A percentile compares a stretch with the other conserved stretches of the same genome.
Conservation (phyloP, 164 flowering plant genomes). For the Piper longum region DNA sequence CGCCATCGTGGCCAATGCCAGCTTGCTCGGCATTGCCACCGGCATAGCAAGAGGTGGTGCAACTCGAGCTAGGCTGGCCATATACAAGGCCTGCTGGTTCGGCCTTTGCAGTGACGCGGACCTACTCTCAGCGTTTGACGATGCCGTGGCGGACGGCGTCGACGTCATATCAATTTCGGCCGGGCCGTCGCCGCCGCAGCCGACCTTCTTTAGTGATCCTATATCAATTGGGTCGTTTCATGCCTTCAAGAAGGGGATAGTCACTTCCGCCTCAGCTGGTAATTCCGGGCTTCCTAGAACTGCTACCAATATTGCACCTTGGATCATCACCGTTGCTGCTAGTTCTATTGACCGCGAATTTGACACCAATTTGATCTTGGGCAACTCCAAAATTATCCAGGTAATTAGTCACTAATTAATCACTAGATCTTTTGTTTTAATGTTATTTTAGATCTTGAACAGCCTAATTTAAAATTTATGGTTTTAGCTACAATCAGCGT, state of each 20-base stretch:
- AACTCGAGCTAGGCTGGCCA: slow-evolving; percentile 51
- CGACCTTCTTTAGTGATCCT: slow-evolving; percentile 2
- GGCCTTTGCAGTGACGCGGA: slow-evolving; percentile 15
- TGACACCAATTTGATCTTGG: slow-evolving; percentile 8
- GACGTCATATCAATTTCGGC: slow-evolving; percentile 16
- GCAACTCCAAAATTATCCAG: slow-evolving; percentile 13
- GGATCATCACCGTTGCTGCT: slow-evolving; percentile 17
- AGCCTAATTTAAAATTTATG: background rate
- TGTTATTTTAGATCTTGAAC: background rate
- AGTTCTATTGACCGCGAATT: slow-evolving; percentile 10
- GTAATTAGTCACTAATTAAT: slow-evolving; percentile 3
- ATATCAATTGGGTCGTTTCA: slow-evolving; percentile 12
- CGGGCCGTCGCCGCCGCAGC: background rate
- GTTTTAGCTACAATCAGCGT: background rate
- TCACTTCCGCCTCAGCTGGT: slow-evolving; percentile 13
- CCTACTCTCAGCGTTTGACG: slow-evolving; percentile 15
- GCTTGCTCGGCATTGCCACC: slow-evolving; percentile 38
- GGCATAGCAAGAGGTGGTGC: slow-evolving; percentile 72
- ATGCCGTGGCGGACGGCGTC: slow-evolving; percentile 14
- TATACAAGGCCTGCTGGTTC: slow-evolving; percentile 43
- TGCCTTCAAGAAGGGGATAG: slow-evolving; percentile 13
- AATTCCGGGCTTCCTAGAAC: slow-evolving; percentile 5
- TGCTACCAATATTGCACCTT: slow-evolving; percentile 8
- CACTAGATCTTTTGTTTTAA: background rate
- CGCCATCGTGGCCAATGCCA: slow-evolving; percentile 23